Percentiles rank a stretch among this genome's conserved stretches.
phyloP scores from a whole-genome alignment of 306 rosid species.

The Cajanus cajan region DNA sequence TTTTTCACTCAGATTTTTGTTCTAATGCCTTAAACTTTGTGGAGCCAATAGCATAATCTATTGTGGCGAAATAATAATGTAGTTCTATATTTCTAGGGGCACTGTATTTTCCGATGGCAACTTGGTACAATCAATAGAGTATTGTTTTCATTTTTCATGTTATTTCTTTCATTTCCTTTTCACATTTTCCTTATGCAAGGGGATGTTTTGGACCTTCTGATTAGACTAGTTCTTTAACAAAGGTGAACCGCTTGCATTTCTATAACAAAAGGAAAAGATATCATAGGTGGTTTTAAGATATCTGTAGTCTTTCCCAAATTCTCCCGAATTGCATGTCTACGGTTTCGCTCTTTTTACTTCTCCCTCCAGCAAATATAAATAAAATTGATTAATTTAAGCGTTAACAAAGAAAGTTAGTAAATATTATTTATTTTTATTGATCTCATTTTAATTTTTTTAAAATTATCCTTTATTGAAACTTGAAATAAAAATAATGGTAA shows the following conservation, averaged over 20 bases:
- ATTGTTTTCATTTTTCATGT: not conserved
- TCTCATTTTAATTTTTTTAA: too few relatives aligned
- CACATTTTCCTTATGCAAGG: too few relatives aligned
- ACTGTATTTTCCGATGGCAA: not conserved
- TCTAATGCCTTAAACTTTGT: not conserved
- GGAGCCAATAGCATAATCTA: slow-evolving; percentile 9
- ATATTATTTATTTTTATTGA: too few relatives aligned
- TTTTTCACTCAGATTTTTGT: not conserved
- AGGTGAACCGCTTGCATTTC: not conserved
- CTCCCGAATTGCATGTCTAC: too few relatives aligned
- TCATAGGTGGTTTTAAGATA: not conserved
- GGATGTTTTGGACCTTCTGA: not conserved
- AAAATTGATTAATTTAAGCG: too few relatives aligned
- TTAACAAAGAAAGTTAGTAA: too few relatives aligned
- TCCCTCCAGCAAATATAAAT: too few relatives aligned
- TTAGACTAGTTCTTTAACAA: not conserved
- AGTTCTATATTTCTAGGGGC: not conserved
- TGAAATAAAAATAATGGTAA: too few relatives aligned
- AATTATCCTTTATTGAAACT: too few relatives aligned
- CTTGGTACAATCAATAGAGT: not conserved
- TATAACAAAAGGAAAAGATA: too few relatives aligned
- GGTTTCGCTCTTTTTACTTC: too few relatives aligned
- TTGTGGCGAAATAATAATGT: not conserved
- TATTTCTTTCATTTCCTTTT: not conserved
- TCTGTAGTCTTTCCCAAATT: not conserved